phyloP scores from a whole-genome alignment of 768 basidiomycete species.

The Collybiopsis confluens region DNA sequence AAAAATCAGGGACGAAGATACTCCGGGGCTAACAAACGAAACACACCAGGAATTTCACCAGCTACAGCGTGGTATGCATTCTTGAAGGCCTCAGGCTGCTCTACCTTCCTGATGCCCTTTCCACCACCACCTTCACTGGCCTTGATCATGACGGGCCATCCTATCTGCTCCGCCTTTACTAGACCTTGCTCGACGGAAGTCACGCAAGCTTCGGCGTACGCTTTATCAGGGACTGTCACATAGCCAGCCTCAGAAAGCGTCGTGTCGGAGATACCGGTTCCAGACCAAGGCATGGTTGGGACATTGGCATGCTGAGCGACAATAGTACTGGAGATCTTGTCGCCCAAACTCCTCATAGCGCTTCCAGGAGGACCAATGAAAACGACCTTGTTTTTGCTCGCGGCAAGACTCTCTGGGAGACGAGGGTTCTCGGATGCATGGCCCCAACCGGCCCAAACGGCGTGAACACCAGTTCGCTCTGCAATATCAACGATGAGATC shows the following conservation, averaged over 20 bases:
- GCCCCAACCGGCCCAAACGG: conserved; percentile 99
- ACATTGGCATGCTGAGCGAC: conserved; percentile 96
- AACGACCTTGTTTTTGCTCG: conserved; percentile 92
- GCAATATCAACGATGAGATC: conserved; percentile 98
- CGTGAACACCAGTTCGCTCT: conserved; percentile 95
- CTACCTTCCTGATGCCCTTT: conserved; percentile 97
- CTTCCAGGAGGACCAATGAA: conserved; percentile 99
- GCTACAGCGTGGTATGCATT: conserved; percentile 91
- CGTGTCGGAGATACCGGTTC: conserved; percentile 89
- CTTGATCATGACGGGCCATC: conserved; percentile 99
- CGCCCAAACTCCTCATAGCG: conserved; percentile 97
- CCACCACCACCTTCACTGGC: conserved; percentile 99
- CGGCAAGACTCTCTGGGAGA: conserved; percentile 87
- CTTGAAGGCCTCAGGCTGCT: conserved; percentile 81
- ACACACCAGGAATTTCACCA: conserved; percentile 92
- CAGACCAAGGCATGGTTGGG: conserved; percentile 99
- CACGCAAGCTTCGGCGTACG: conserved; percentile 86
- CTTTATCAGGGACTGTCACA: conserved; percentile 90
- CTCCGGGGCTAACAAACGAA: conserved; percentile 1
- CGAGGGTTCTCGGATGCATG: conserved; percentile 99
- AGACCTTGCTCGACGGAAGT: conserved; percentile 85
- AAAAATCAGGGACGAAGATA: conserved; percentile 9
- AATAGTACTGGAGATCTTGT: conserved; percentile 99
- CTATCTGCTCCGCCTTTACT: conserved; percentile 77
- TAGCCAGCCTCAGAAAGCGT: conserved; percentile 79